Evolutionary conservation across 73 alveolate species (phyloP), one percentile per base, ranked within the genome.

Genomic region (Uronychia setigera): DNA sequence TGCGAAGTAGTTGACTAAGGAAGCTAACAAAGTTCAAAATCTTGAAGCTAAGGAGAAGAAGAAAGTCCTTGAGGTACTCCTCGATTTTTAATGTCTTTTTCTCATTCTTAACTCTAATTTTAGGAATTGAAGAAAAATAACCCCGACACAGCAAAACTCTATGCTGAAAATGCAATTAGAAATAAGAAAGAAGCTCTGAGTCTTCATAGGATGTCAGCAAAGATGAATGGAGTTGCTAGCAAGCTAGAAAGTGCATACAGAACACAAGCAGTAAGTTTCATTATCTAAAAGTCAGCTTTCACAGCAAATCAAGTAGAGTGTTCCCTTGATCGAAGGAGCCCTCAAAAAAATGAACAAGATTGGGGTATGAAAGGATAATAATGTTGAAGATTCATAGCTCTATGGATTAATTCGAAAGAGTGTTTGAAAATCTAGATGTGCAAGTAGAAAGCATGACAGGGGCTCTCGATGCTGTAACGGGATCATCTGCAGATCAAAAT

Each of bases 141-240:
- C 59, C 87, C 82, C 14, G 96, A 91, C 31, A 74, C 35, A 19
- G 96, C 96, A 1, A 87, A 77, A 67, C 59, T 91, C 13, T 81
- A 87, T 35, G 96, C 96, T 32, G 94, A 91, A 86, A 91, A 85
- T 31, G 96, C 96, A 0, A 91, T 91, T 25, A 80, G 96, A 74
- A 80, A 83, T 30, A 91, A 91, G 83, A 81, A 91, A 59, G 96
- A 91, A 33, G 91, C 94, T 32, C 58, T 91, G 29, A 80, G 88
- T 77, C 32, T 87, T 29, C 60, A 87, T 79, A 80, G 92, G 58
- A 79, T 91, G 58, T 74, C 96, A 28, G 88, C 94, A 29, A 91
- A 91, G 60, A 81, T 91, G 94, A 91, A 85, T 0, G 93, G 94
- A 34, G 94, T 80, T 19, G 96, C 91, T 14, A 29, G 90, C 28